Evolutionary conservation across 371 early-diverging fungal species (phyloP).

Genomic region (Chytridiales sp.): DNA sequence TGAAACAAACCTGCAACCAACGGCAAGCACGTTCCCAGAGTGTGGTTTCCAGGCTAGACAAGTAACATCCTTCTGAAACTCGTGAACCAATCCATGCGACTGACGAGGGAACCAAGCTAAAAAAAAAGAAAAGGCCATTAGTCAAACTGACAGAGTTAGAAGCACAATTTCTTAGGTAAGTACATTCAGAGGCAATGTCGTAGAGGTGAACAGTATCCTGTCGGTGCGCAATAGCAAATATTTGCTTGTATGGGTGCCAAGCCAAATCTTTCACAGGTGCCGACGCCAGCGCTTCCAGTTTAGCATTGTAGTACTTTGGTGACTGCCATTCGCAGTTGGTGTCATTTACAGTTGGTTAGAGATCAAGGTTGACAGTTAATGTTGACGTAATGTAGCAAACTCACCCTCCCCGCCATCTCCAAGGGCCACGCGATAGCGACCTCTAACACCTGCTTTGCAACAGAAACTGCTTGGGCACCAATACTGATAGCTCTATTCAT

Average conservation of each 20-base stretch:
- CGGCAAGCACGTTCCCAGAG: slow-evolving; percentile 51
- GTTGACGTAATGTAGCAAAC: too few species aligned
- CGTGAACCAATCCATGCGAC: slow-evolving; percentile 40
- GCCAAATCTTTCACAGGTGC: slow-evolving; percentile 45
- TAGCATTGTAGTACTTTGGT: too few species aligned
- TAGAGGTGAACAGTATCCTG: slow-evolving; percentile 54
- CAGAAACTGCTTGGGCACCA: too few species aligned
- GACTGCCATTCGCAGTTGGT: too few species aligned
- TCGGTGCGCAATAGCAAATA: slow-evolving; percentile 52
- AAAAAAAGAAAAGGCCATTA: too few species aligned
- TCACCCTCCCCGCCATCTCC: too few species aligned
- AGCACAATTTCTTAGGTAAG: neutral
- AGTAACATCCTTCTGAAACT: slow-evolving; percentile 50
- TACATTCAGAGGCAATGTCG: slow-evolving; percentile 35
- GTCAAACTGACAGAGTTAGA: neutral
- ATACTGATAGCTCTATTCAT: too few species aligned
- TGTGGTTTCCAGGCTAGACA: slow-evolving; percentile 58
- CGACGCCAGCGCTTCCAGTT: too few species aligned
- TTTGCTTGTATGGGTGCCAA: slow-evolving; percentile 57
- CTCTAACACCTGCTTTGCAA: too few species aligned
- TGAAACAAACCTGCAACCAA: slow-evolving; percentile 49
- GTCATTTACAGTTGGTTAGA: too few species aligned
- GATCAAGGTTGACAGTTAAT: too few species aligned
- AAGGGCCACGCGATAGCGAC: too few species aligned
- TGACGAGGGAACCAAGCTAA: slow-evolving; percentile 2